Percentiles rank a stretch among this genome's conserved stretches.
Conservation (phyloP, 768 basidiomycete species). For the Phanerochaete carnosa region DNA sequence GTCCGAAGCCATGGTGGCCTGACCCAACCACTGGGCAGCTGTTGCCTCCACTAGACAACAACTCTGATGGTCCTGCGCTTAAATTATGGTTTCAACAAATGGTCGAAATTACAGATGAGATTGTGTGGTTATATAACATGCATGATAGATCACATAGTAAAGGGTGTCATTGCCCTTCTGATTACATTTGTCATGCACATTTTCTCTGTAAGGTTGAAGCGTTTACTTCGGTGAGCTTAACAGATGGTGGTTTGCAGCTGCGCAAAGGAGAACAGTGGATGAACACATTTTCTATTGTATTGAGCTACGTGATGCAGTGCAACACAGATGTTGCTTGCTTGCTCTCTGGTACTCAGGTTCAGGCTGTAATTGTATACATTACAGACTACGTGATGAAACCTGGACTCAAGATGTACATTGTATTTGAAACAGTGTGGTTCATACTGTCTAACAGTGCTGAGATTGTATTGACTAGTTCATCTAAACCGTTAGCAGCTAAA, state of each 20-base stretch:
- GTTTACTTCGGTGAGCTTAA: no score
- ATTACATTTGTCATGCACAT: background rate
- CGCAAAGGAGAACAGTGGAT: conserved; percentile 29
- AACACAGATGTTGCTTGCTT: conserved; percentile 39
- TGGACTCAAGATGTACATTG: conserved; percentile 33
- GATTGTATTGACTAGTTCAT: no score
- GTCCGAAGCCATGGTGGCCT: background rate
- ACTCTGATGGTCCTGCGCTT: background rate
- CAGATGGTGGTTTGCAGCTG: background rate
- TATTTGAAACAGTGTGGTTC: conserved; percentile 6
- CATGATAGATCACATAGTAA: no score
- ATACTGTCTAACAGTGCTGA: no score
- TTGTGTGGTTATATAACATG: background rate
- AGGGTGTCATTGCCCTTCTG: no score
- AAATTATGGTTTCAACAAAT: background rate
- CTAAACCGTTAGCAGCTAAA: conserved; percentile 13
- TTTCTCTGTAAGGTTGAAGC: background rate
- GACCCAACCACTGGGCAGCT: background rate
- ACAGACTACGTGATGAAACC: conserved; percentile 42
- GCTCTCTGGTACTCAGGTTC: conserved; percentile 36
- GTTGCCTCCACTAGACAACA: background rate
- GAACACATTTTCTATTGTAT: conserved; percentile 29
- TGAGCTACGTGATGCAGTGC: conserved; percentile 34
- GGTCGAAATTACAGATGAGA: background rate
- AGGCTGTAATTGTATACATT: conserved; percentile 35